Evolutionary conservation across 495 filamentous ascomycete genomes (phyloP), one percentile per base, ranked within the genome.

Genomic region (Daldinia bambusicola): DNA sequence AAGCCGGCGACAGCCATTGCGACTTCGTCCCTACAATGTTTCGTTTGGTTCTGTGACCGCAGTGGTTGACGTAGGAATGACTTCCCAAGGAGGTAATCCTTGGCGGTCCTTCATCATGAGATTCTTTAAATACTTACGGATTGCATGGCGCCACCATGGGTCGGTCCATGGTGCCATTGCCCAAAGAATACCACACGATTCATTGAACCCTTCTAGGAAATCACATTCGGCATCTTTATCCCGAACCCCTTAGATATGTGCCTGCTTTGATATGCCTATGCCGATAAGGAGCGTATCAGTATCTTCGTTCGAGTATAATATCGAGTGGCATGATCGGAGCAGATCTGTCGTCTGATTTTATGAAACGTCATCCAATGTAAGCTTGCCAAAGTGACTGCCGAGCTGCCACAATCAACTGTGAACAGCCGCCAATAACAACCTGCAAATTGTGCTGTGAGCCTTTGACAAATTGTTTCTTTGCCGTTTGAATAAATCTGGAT

Each of bases 261-360:
- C 34, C 37, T 40, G 12, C 13, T 55, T 68, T 50, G 57, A 40
- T 52, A 50, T 26, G 30, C 31, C 16, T 40, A 18, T 40, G 41
- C 58, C 55, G 63, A 60, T 64, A 72, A 58, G 69, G 53, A 14
- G 12, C 43, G 51, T 67, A 55, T 68, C 55, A 36, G 51, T 67
- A 55, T 68, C 55, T 69, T 56, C 9, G 45, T 69, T 53, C n/a
- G 40, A 51, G 36, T 32, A 55, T 38, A 66, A 55, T 38, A 66
- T 69, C 70, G 66, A 69, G 60, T 69, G 70, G 52, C 60, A 72
- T 57, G 60, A 52, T 38, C 55, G 45, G 70, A 61, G 61, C 16
- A 70, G 66, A 67, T 58, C 66, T 63, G 57, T 70, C 66, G 61
- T 69, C 66, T 55, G 62, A 66, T 70, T 65, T 36, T 26, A 66